phyloP scores from a whole-genome alignment of 2,329 filamentous ascomycete species.

The Thielaviopsis ethacetica region DNA sequence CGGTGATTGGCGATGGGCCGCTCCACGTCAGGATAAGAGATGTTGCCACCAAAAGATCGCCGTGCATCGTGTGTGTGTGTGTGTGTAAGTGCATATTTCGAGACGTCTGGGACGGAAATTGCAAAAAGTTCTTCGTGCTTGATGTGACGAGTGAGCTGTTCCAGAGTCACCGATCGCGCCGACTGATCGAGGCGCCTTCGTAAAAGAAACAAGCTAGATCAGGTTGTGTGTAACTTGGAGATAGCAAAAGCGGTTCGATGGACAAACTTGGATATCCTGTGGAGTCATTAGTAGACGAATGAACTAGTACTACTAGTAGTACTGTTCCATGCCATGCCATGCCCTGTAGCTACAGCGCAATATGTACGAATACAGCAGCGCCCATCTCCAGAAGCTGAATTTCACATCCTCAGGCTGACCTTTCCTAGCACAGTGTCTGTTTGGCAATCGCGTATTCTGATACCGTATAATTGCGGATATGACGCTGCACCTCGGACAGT shows the following conservation, averaged over 20 bases:
- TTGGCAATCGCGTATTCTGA: neutral
- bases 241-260: neutral
- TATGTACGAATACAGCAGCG: neutral
- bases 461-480: neutral
- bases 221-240: neutral
- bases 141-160: neutral
- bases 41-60: neutral
- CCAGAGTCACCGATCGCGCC: neutral
- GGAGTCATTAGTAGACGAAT: neutral
- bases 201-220: neutral
- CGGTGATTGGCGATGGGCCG: neutral
- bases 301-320: too few species aligned
- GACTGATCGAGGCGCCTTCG: neutral
- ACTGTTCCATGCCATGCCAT: neutral
- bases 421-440: neutral
- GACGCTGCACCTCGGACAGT: neutral
- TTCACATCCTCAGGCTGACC: too few species aligned
- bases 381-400: neutral
- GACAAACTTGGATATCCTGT: neutral
- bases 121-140: neutral
- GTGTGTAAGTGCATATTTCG: neutral
- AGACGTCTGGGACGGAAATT: neutral
- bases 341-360: neutral
- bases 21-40: neutral
- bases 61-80: neutral